Conservation (phyloP, 1,284 basidiomycete species). For the Naganishia liquefaciens region DNA sequence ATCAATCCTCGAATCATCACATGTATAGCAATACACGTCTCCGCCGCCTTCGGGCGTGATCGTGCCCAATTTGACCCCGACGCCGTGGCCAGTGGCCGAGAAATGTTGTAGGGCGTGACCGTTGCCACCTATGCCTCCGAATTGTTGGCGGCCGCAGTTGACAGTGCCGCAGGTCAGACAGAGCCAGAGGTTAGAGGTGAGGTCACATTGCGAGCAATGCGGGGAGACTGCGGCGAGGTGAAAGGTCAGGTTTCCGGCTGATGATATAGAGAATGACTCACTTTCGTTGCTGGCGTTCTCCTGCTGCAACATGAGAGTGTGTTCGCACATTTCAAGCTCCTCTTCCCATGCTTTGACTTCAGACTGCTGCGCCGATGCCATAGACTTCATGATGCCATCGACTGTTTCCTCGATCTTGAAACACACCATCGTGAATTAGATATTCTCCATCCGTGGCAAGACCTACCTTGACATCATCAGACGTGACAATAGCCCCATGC, state of each 20-base stretch:
- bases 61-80: constrained; percentile 93
- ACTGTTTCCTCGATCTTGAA: constrained; percentile 63
- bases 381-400: constrained; percentile 73
- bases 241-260: constrained; percentile 2
- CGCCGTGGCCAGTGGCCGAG: constrained; percentile 70
- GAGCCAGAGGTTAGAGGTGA: constrained; percentile 90
- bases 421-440: background rate
- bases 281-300: constrained; percentile 50
- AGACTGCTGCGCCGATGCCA: constrained; percentile 85
- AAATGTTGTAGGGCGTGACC: constrained; percentile 87
- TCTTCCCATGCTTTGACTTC: constrained; percentile 99
- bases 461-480: constrained; percentile 52
- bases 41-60: constrained; percentile 93
- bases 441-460: background rate
- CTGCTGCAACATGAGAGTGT: constrained; percentile 78
- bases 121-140: constrained; percentile 82
- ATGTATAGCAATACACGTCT: constrained; percentile 92
- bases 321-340: constrained; percentile 83
- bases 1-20: constrained; percentile 84
- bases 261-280: constrained; percentile 30
- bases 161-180: constrained; percentile 93
- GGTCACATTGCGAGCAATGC: constrained; percentile 73
- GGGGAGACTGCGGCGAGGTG: constrained; percentile 63
- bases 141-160: constrained; percentile 86
- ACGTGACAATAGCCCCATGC: constrained; percentile 60